A percentile compares a stretch with the other conserved stretches of the same genome.
Evolutionary conservation across 306 rosid species (phyloP).

Genomic region (Prunus fruticosa): DNA sequence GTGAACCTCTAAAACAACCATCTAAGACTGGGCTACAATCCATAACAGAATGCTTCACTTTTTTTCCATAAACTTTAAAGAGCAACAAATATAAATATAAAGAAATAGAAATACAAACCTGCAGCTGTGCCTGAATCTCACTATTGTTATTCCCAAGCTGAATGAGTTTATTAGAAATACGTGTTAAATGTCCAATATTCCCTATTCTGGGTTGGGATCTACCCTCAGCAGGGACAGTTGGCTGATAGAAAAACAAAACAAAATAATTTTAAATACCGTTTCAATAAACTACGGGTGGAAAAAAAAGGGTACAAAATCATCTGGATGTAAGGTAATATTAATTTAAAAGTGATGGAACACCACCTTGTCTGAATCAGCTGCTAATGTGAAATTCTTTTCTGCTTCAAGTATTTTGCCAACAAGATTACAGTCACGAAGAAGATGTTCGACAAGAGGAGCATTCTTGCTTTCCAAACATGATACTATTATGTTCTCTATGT

Average conservation of each 20-base stretch:
- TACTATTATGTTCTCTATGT: constrained; percentile 67
- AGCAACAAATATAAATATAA: not conserved
- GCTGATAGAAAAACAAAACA: constrained; percentile 55
- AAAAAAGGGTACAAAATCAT: not conserved
- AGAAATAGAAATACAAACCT: constrained; percentile 45
- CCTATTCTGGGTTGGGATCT: constrained; percentile 81
- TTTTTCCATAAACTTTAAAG: not conserved
- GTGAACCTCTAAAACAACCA: not conserved
- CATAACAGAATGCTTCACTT: not conserved
- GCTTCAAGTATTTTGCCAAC: constrained; percentile 72
- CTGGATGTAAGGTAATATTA: constrained; percentile 6
- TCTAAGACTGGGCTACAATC: not conserved
- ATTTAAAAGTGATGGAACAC: not conserved
- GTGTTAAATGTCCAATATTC: constrained; percentile 89
- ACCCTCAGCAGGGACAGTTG: constrained; percentile 72
- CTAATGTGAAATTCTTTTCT: constrained; percentile 63
- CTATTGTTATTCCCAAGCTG: constrained; percentile 65
- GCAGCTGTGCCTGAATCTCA: constrained; percentile 65
- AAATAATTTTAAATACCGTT: constrained; percentile 6
- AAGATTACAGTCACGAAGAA: constrained; percentile 75
- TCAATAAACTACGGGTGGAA: constrained; percentile 10
- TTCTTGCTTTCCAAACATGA: constrained; percentile 93
- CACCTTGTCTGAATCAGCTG: constrained; percentile 65
- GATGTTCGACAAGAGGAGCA: constrained; percentile 65
- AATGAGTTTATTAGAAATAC: constrained; percentile 81